Evolutionary conservation across 352 stramenopile genomes (phyloP).

Genomic region (Globisporangium perplexum): DNA sequence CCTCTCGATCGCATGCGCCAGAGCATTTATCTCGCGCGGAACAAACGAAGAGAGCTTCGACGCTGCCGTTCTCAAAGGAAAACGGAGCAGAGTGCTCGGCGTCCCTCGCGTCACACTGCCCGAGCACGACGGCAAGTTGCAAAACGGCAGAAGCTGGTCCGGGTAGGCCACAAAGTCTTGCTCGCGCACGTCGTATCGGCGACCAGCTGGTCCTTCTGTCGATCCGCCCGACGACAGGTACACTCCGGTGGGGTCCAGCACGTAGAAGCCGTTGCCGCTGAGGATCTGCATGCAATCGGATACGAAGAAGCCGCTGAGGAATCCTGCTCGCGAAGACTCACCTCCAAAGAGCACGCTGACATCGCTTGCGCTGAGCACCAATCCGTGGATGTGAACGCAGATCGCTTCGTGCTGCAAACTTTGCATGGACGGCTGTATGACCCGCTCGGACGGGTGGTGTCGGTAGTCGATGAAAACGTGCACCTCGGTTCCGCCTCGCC

Average conservation of each 20-base stretch:
- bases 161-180: constrained; percentile 65
- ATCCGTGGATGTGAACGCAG: constrained; percentile 60
- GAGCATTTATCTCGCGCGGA: constrained; percentile 17
- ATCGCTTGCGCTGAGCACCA: constrained; percentile 44
- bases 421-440: constrained; percentile 71
- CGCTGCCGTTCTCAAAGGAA: constrained; percentile 46
- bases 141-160: constrained; percentile 72
- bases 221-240: constrained; percentile 32
- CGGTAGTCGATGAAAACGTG: constrained; percentile 69
- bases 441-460: constrained; percentile 51
- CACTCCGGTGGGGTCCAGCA: constrained; percentile 61
- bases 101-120: constrained; percentile 45
- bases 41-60: constrained; percentile 38
- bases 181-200: constrained; percentile 53
- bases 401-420: constrained; percentile 62
- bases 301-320: constrained; percentile 59
- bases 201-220: constrained; percentile 18
- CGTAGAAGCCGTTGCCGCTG: constrained; percentile 65
- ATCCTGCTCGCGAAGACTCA: constrained; percentile 41
- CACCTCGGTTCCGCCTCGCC: constrained; percentile 39
- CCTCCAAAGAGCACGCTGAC: constrained; percentile 46
- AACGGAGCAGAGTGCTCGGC: constrained; percentile 61
- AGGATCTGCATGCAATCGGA: constrained; percentile 78
- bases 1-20: constrained; percentile 35
- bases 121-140: constrained; percentile 48